A percentile compares a stretch with the other conserved stretches of the same genome.
These are phyloP conservation scores for Fusarium sp. DNA, from an alignment of 2,329 filamentous ascomycete species.

Conservation along the genomic window DNA sequence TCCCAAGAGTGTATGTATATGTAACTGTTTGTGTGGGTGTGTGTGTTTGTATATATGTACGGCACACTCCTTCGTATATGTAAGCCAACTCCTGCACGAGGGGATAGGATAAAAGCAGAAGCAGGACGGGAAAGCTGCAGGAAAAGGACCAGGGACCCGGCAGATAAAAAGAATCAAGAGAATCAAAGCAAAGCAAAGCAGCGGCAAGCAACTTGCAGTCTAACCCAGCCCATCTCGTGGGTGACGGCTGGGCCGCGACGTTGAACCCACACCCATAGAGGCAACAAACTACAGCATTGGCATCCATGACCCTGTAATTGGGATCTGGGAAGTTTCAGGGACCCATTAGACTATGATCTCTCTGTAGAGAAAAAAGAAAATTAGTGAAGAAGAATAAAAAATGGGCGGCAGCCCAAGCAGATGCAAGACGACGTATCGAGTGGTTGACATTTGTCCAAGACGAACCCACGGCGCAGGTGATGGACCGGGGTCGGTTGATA, in stretches of 20 bases:
- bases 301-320: conserved; percentile 8
- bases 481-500: conserved; percentile 48
- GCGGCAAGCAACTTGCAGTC: conserved; percentile 28
- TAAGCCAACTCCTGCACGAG: conserved; percentile 26
- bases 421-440: conserved; percentile 38
- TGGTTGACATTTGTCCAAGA: conserved; percentile 44
- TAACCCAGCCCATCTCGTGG: conserved; percentile 32
- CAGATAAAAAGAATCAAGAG: conserved; percentile 40
- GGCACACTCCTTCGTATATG: conserved; percentile 38
- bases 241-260: conserved; percentile 31
- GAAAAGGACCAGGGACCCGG: conserved; percentile 40
- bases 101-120: conserved; percentile 42
- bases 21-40: conserved; percentile 17
- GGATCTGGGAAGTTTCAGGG: conserved; percentile 30
- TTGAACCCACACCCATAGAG: conserved; percentile 26
- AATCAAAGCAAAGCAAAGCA: conserved; percentile 6
- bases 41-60: conserved; percentile 22
- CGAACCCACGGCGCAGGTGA: conserved; percentile 48
- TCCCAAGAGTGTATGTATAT: conserved; percentile 38
- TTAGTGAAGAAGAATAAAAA: conserved; percentile 14
- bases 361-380: conserved; percentile 19
- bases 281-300: conserved; percentile 25
- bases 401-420: conserved; percentile 39
- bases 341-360: conserved; percentile 15
- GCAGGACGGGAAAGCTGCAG: conserved; percentile 40